phyloP scores from a whole-genome alignment of 768 basidiomycete genomes.

The Leccinum pellstonianum region DNA sequence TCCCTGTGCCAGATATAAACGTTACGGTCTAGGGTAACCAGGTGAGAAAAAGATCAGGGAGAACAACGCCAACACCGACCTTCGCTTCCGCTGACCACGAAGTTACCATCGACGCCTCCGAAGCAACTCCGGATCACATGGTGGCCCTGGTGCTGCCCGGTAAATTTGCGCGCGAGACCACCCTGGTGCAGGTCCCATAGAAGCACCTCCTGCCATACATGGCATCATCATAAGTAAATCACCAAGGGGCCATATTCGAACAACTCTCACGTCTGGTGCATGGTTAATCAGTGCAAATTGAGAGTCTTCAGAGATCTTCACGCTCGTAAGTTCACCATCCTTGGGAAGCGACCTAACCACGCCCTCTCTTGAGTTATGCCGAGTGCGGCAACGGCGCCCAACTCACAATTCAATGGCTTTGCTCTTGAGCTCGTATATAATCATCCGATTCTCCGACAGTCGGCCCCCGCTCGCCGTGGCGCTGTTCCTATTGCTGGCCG shows the following conservation, averaged over 20 bases:
- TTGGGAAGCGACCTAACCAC: conserved; percentile 55
- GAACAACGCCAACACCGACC: conserved; percentile 46
- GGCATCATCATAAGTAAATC: conserved; percentile 8
- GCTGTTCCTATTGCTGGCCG: conserved; percentile 34
- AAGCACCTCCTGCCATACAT: conserved; percentile 71
- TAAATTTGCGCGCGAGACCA: conserved; percentile 73
- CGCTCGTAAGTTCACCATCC: conserved; percentile 83
- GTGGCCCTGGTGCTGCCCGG: conserved; percentile 74
- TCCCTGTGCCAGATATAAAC: conserved; percentile 96
- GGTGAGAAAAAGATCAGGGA: conserved; percentile 10
- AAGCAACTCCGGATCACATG: conserved; percentile 56
- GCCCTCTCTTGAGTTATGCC: not conserved
- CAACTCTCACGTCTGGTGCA: conserved; percentile 71
- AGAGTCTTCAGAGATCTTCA: conserved; percentile 84
- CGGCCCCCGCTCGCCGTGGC: conserved; percentile 35
- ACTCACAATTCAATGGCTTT: conserved; percentile 70
- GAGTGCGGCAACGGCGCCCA: conserved; percentile 7
- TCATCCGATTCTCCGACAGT: conserved; percentile 58
- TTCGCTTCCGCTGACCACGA: conserved; percentile 93
- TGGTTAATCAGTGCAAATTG: conserved; percentile 85
- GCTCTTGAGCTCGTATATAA: conserved; percentile 73
- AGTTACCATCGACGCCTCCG: conserved; percentile 84
- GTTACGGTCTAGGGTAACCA: conserved; percentile 66
- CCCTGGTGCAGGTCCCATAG: conserved; percentile 77
- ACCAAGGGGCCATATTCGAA: not conserved